These are phyloP conservation scores for Didymella exigua DNA, from an alignment of 2,329 filamentous ascomycete genomes.

Conservation along the genomic window DNA sequence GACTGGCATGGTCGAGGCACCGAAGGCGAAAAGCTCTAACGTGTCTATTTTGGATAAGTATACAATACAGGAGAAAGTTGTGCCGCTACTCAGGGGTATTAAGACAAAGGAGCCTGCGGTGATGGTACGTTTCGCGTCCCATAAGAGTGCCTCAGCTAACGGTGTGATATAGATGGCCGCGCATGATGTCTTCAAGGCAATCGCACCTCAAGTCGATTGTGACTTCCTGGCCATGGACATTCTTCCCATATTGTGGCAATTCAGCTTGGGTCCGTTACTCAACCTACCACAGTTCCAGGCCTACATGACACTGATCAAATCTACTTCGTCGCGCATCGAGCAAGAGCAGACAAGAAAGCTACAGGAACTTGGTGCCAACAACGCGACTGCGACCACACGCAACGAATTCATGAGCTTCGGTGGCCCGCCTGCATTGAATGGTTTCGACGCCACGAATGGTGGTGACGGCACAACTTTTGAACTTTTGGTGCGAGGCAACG, in stretches of 20 bases:
- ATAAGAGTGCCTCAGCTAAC: not conserved
- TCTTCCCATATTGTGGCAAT: conserved; percentile 86
- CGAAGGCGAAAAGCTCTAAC: conserved; percentile 66
- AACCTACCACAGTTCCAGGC: conserved; percentile 83
- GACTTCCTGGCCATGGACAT: conserved; percentile 94
- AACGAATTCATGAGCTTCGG: conserved; percentile 75
- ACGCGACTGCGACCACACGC: conserved; percentile 58
- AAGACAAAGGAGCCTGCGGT: conserved; percentile 98
- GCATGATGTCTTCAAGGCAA: conserved; percentile 80
- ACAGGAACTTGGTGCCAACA: conserved; percentile 74
- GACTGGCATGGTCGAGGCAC: conserved; percentile 66
- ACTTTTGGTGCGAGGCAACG: conserved; percentile 78
- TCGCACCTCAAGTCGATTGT: conserved; percentile 80
- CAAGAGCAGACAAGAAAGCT: conserved; percentile 87
- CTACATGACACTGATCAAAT: conserved; percentile 89
- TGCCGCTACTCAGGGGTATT: conserved; percentile 87
- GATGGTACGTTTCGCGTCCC: conserved; percentile 62
- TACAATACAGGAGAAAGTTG: conserved; percentile 96
- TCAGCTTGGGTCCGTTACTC: conserved; percentile 87
- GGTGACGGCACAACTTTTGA: conserved; percentile 81
- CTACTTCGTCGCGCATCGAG: conserved; percentile 78
- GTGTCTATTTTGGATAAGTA: conserved; percentile 92
- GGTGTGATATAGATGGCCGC: conserved; percentile 69
- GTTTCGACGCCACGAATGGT: conserved; percentile 60
- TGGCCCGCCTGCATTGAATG: conserved; percentile 59